Evolutionary conservation across 345 rosid genomes (phyloP), one percentile per base, ranked within the genome.

Genomic region (Iberis pinnata): DNA sequence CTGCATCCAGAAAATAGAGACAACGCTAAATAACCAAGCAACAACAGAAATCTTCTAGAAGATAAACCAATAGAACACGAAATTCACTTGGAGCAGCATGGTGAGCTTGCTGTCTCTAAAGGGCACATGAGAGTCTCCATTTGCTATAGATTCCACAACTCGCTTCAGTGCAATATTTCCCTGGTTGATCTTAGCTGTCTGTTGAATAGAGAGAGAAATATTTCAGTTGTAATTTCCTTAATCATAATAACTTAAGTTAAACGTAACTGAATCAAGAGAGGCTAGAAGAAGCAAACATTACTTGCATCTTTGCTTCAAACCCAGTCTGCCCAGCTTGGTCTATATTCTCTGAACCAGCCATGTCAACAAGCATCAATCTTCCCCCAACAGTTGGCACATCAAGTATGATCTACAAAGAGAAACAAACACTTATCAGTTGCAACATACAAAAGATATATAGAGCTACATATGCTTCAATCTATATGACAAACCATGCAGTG

Each of bases 381-480:
- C 98, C 98, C 26, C 98, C 98, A 47, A 92, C 95, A 0, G 96
- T 83, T 12, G 98, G 98, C 18, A 88, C 98, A 77, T 92, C 96
- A 36, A 92, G 86, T 43, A 88, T 83, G 44, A 92, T 81, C 98
- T 92, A 74, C 47, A 39, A 12, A 54, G 24, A 12, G 10, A 18
- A 56, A 56, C 22, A 44, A 5, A n/a, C 17, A 36, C 14, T 15
- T 7, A 15, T n/a, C 46, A 67, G 55, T 25, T 46, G 7, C 6
- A 25, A 11, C 27, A 24, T 0, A 8, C 18, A 57, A 2, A 2
- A 6, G n/a, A 31, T 4, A 1, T 7, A 38, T 18, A 36, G 0
- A 45, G 5, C 22, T 19, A 51, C 4, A 27, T 0, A 41, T 4
- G 6, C 14, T n/a, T 33, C 10, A 38, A 27, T 3, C 45, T 37